A percentile compares a stretch with the other conserved stretches of the same genome.
Evolutionary conservation across 2,329 filamentous ascomycete genomes (phyloP).

Genomic region (Hypoxylon sp.): DNA sequence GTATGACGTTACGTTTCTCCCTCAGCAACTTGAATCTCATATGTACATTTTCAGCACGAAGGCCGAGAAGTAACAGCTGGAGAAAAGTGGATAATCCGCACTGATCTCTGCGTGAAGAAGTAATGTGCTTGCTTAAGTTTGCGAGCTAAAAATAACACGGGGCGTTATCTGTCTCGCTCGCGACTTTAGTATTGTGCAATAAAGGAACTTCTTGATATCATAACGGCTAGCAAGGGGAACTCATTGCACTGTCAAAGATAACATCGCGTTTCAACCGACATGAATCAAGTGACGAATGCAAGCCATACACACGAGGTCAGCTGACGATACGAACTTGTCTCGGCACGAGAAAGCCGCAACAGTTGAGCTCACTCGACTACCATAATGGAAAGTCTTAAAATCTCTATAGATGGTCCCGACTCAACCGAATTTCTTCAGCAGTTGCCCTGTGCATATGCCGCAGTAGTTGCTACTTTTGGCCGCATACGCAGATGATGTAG

Average conservation of each 20-base stretch:
- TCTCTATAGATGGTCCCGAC: not conserved
- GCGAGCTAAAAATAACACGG: not conserved
- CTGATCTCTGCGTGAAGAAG: slow-evolving; percentile 78
- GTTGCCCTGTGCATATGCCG: not conserved
- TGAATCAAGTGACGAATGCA: slow-evolving; percentile 10
- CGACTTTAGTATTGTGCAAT: not conserved
- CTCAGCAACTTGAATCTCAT: slow-evolving; percentile 60
- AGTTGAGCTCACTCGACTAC: not conserved
- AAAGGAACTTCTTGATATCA: not conserved
- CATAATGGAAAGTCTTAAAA: not conserved
- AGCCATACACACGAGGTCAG: slow-evolving; percentile 5
- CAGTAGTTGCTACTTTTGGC: not conserved
- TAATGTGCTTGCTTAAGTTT: slow-evolving; percentile 5
- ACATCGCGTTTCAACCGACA: not conserved
- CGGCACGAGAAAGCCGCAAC: slow-evolving; percentile 5
- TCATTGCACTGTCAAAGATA: not conserved
- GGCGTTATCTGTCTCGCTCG: not conserved
- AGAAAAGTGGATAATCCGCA: slow-evolving; percentile 93
- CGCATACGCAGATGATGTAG: not conserved
- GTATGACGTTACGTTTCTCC: slow-evolving; percentile 48
- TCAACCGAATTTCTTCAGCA: slow-evolving; percentile 10
- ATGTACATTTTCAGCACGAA: slow-evolving; percentile 72
- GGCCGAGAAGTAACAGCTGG: slow-evolving; percentile 82
- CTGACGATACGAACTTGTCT: not conserved
- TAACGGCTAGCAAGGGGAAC: not conserved